Evolutionary conservation across 2,329 filamentous ascomycete species (phyloP), one percentile per base, ranked within the genome.

Genomic region (Sarocladium oryzae): DNA sequence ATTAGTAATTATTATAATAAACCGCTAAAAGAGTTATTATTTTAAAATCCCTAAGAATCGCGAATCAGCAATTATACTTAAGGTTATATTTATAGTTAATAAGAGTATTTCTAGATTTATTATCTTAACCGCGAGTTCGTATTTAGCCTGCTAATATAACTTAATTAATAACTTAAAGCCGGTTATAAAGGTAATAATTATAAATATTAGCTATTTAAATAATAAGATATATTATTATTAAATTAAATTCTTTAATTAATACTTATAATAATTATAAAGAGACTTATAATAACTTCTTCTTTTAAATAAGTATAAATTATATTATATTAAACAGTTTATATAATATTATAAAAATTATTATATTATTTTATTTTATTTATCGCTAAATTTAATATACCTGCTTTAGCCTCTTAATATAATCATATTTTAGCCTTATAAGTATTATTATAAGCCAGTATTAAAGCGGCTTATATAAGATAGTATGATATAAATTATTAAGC

Each of bases 391-490:
- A n/a, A n/a, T n/a, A n/a, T n/a, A n/a, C n/a, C n/a, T n/a, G n/a
- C n/a, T n/a, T n/a, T n/a, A n/a, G n/a, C n/a, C n/a, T n/a, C n/a
- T n/a, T n/a, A n/a, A n/a, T n/a, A n/a, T n/a, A n/a, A n/a, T n/a
- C n/a, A n/a, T n/a, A n/a, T n/a, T n/a, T n/a, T n/a, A n/a, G n/a
- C n/a, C n/a, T n/a, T n/a, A n/a, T n/a, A n/a, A n/a, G n/a, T n/a
- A n/a, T 18, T 46, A 30, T 35, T 46, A 32, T 30, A 45, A 51
- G 28, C 28, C 35, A 45, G 8, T 13, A 36, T 46, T 46, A 41
- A 16, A 2, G n/a, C 9, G 36, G 13, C 33, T 24, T 51, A 48
- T 28, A 51, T 20, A 15, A 32, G 32, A 48, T 40, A 43, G 20
- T 37, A 13, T 51, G 21, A 9, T 52, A 49, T 48, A 23, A 26